phyloP scores from a whole-genome alignment of 2,329 filamentous ascomycete species.

The Cytospora leucostoma region DNA sequence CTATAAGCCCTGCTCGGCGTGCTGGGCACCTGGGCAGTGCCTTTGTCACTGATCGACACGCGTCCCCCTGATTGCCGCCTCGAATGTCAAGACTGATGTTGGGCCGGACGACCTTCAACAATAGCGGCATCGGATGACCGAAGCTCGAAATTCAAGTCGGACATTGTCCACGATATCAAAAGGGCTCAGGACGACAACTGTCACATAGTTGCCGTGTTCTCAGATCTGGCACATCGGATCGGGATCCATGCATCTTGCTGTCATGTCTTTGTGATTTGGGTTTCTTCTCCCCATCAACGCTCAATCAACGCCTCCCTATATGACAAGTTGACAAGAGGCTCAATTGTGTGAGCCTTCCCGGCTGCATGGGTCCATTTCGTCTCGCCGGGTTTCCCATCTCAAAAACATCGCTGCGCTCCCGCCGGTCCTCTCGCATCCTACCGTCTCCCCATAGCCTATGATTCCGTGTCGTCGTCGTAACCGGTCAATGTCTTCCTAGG shows the following conservation, averaged over 20 bases:
- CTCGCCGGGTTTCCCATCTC: not conserved
- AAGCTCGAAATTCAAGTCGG: not conserved
- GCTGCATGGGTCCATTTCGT: not conserved
- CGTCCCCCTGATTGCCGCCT: not conserved
- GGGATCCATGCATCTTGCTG: not conserved
- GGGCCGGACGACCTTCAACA: not conserved
- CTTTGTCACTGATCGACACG: not conserved
- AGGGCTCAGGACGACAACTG: not conserved
- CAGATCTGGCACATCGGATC: not conserved
- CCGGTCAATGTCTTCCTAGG: conserved; percentile 61
- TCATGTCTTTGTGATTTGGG: conserved; percentile 6
- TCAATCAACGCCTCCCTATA: conserved; percentile 31
- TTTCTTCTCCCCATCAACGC: not conserved
- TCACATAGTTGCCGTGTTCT: not conserved
- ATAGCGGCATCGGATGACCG: not conserved
- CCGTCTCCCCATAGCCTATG: conserved; percentile 1
- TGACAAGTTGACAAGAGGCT: conserved; percentile 29
- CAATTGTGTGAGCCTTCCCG: not conserved
- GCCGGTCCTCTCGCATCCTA: conserved; percentile 7
- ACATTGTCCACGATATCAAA: not conserved
- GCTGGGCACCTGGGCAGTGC: too few relatives aligned
- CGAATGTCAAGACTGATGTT: not conserved
- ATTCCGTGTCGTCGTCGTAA: conserved; percentile 56
- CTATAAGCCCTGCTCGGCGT: too few relatives aligned
- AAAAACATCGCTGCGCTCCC: not conserved